Conservation (phyloP, 1,284 basidiomycete genomes). For the Fistulina hepatica region DNA sequence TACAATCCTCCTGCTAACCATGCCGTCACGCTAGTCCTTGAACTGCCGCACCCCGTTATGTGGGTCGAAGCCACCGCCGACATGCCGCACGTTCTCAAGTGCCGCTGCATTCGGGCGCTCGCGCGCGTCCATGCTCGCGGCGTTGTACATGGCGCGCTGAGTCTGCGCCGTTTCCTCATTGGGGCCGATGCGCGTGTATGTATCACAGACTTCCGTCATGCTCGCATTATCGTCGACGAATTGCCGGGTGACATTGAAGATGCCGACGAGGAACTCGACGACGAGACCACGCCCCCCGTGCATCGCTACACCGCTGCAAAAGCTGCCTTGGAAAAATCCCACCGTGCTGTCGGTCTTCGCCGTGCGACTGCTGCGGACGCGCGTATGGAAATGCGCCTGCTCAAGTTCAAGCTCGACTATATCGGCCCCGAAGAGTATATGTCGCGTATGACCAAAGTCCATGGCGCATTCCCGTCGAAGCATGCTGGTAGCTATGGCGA, state of each 20-base stretch:
- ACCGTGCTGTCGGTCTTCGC: slow-evolving; percentile 27
- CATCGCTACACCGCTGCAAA: too few relatives aligned
- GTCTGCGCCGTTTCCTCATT: slow-evolving; percentile 46
- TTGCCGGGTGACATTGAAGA: too few relatives aligned
- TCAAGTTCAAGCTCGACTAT: slow-evolving; percentile 41
- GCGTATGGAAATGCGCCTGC: slow-evolving; percentile 39
- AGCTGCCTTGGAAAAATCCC: too few relatives aligned
- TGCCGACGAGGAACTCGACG: too few relatives aligned
- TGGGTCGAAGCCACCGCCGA: slow-evolving; percentile 44
- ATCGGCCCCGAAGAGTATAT: too few relatives aligned
- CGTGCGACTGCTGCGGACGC: slow-evolving; percentile 32
- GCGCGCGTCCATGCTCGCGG: slow-evolving; percentile 37
- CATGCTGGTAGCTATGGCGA: too few relatives aligned
- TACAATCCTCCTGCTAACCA: too few relatives aligned
- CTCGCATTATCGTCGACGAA: slow-evolving; percentile 29
- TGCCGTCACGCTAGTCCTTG: slow-evolving; percentile 34
- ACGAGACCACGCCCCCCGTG: too few relatives aligned
- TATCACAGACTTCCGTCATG: slow-evolving; percentile 45
- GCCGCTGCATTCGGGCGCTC: slow-evolving; percentile 36
- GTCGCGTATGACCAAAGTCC: too few relatives aligned
- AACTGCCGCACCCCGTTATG: slow-evolving; percentile 39
- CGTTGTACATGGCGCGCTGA: slow-evolving; percentile 40
- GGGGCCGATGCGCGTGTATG: slow-evolving; percentile 43
- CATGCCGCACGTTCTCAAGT: slow-evolving; percentile 43
- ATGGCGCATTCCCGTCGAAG: too few relatives aligned